Base-by-base conservation (phyloP, 371 early-diverging fungal genomes). In the Capniomyces stellatus region DNA sequence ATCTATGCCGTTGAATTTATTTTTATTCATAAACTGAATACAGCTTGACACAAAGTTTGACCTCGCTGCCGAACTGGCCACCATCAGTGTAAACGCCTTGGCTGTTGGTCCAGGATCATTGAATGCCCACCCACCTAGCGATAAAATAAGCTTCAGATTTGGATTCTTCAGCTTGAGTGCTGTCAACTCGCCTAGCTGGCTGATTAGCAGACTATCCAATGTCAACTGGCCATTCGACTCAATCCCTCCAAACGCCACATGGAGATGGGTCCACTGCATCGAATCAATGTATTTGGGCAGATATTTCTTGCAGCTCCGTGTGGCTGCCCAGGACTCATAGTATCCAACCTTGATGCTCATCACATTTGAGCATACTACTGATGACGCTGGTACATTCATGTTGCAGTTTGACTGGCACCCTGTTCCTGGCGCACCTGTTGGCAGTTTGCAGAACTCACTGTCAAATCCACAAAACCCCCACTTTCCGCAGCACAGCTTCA, bases 1-100 rank as follows among this genome's bases (percentile, higher is more conserved):
- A 46, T 69, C 69, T 13, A 69, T 8, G 12, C 70, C 70, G 57
- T 67, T 66, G 3, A 59, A n/a, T 2, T 49, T 46, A 30, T 60
- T 53, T 22, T 19, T 23, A 25, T 23, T 46, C 12, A 61, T 39
- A 57, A 51, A 10, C 42, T 47, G 22, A 67, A 46, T 22, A 61
- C 19, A 12, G 57, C 57, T 23, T 43, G n/a, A 15, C 6, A 10
- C 6, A 35, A 24, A 59, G 54, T 0, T 43, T 41, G 19, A 35
- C n/a, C n/a, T n/a, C n/a, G n/a, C n/a, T n/a, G n/a, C n/a, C n/a
- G 35, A 15, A 35, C 15, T 35, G 6, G 10, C 10, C 10, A 15
- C 35, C 6, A 35, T 35, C 6, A 10, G 6, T 25, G 13, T 58
- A 48, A 46, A 49, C 27, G 27, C 54, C 23, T 24, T 23, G 22